Evolutionary conservation across 2,329 filamentous ascomycete species (phyloP).

Genomic region (Emmonsiellopsis sp.): DNA sequence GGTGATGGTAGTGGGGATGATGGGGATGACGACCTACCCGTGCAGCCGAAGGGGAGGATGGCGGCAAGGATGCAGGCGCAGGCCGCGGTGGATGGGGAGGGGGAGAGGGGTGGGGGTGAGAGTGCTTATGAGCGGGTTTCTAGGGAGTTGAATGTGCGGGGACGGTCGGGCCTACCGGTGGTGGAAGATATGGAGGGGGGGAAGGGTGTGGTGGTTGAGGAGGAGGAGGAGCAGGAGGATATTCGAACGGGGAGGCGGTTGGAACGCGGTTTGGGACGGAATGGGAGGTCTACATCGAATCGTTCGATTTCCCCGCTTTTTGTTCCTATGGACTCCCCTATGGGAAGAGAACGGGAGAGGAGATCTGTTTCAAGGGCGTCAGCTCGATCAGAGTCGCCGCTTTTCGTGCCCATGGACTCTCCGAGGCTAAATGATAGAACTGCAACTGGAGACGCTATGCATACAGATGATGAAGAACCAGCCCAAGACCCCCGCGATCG

Average conservation of each 20-base stretch:
- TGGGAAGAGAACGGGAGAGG: neutral
- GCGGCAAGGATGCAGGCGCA: constrained; percentile 53
- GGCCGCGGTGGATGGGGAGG: constrained; percentile 15
- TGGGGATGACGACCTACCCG: constrained; percentile 36
- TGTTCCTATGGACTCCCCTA: neutral
- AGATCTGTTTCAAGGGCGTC: neutral
- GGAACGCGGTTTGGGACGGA: constrained; percentile 1
- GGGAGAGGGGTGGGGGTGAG: constrained; percentile 5
- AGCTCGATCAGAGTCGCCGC: constrained; percentile 27
- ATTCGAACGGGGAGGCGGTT: constrained; percentile 22
- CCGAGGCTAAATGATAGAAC: neutral
- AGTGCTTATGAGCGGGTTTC: neutral
- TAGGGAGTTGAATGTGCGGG: neutral
- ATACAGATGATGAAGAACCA: constrained; percentile 14
- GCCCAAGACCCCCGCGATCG: constrained; percentile 43
- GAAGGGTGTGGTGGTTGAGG: neutral
- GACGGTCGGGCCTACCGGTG: neutral
- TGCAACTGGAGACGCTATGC: neutral
- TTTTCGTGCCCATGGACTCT: constrained; percentile 32
- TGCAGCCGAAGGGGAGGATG: constrained; percentile 54
- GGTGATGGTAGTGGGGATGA: constrained; percentile 29
- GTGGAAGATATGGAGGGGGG: too few species aligned
- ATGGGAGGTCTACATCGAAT: neutral
- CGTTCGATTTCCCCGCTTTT: neutral
- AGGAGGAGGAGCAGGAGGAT: constrained; percentile 9